Evolutionary conservation across 352 stramenopile species (phyloP).

Genomic region (Paralagenidium karlingii): DNA sequence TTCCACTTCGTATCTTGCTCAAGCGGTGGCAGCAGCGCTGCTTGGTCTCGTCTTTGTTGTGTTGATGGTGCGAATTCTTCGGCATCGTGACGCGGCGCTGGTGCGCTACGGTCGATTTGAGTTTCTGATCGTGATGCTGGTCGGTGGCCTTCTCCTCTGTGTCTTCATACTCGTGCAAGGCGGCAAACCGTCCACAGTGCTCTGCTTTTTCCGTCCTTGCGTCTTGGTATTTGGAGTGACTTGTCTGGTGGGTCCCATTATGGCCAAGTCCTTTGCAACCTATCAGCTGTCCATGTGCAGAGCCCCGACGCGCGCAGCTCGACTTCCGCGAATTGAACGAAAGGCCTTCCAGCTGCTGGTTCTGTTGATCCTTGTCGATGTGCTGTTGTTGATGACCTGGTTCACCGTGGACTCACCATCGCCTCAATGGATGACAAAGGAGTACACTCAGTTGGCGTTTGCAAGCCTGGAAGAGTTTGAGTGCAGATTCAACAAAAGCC

Average conservation of each 20-base stretch:
- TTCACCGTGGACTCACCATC: too few species aligned
- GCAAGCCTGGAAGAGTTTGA: too few species aligned
- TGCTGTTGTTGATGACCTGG: too few species aligned
- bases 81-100: conserved; percentile 20
- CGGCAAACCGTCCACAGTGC: conserved; percentile 15
- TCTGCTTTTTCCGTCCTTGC: conserved; percentile 21
- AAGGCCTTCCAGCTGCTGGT: too few species aligned
- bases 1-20: conserved; percentile 8
- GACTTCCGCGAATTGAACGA: too few species aligned
- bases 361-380: too few species aligned
- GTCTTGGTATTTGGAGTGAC: conserved; percentile 25
- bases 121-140: conserved; percentile 35
- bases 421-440: too few species aligned
- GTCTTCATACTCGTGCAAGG: conserved; percentile 19
- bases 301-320: too few species aligned
- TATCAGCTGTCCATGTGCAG: too few species aligned
- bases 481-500: too few species aligned
- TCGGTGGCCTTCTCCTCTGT: conserved; percentile 37
- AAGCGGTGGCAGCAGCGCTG: conserved; percentile 5
- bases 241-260: conserved; percentile 18
- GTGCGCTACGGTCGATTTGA: conserved; percentile 58
- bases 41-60: conserved; percentile 5
- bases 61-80: conserved; percentile 15
- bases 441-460: too few species aligned
- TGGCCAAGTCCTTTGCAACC: conserved; percentile 51